phyloP scores from a whole-genome alignment of 768 basidiomycete genomes.

The Phlegmacium glaucopus region DNA sequence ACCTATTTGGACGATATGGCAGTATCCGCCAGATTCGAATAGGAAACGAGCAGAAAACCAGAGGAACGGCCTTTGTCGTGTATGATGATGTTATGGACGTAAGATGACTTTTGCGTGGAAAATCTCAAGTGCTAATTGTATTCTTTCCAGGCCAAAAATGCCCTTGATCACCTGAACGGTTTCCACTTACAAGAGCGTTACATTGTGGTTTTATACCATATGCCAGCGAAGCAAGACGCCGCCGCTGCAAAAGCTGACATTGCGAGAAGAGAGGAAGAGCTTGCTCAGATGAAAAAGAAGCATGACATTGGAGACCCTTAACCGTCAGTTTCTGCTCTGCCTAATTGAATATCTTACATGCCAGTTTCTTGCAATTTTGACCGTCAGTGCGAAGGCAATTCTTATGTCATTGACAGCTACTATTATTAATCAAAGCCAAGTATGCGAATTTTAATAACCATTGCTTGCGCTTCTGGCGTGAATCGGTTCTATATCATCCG shows the following conservation, averaged over 20 bases:
- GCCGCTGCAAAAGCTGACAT: constrained; percentile 92
- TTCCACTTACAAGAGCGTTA: constrained; percentile 98
- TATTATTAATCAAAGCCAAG: constrained; percentile 9
- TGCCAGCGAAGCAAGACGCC: constrained; percentile 96
- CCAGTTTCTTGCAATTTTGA: neutral
- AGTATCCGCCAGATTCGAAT: constrained; percentile 94
- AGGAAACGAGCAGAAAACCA: constrained; percentile 88
- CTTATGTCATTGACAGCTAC: too few relatives aligned
- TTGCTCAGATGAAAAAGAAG: constrained; percentile 81
- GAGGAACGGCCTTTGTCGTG: constrained; percentile 95
- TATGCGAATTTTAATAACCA: constrained; percentile 9
- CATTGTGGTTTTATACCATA: constrained; percentile 96
- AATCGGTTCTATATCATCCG: constrained; percentile 9
- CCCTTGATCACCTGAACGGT: constrained; percentile 93
- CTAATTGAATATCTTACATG: neutral
- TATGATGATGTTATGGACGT: constrained; percentile 97
- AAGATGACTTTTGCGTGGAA: constrained; percentile 23
- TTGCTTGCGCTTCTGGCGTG: constrained; percentile 11
- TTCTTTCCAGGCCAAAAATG: constrained; percentile 85
- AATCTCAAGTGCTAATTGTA: constrained; percentile 10
- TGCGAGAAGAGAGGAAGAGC: constrained; percentile 86
- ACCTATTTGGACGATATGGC: constrained; percentile 96
- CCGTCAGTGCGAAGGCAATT: too few relatives aligned
- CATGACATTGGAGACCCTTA: constrained; percentile 80
- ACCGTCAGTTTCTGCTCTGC: constrained; percentile 17